phyloP scores from a whole-genome alignment of 495 filamentous ascomycete species.

The Penicillium tannophilum region DNA sequence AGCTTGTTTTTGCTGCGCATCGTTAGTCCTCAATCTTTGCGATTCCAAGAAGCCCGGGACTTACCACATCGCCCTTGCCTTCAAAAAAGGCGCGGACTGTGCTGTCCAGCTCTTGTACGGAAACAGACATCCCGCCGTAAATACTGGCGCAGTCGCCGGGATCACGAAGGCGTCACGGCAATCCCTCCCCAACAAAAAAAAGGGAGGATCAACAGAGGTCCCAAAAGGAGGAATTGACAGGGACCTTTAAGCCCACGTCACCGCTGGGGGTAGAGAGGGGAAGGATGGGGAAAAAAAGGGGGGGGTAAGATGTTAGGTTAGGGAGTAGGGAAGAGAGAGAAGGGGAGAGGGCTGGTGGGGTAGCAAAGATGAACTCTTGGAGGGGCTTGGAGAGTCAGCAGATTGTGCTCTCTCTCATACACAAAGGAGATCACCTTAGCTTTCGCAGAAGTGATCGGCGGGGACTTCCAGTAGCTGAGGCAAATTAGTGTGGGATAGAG shows the following conservation, averaged over 20 bases:
- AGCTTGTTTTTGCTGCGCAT: conserved; percentile 88
- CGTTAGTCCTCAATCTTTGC: conserved; percentile 14
- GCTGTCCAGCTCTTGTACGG: conserved; percentile 90
- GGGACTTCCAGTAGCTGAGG: conserved; percentile 5
- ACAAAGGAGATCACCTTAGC: background rate
- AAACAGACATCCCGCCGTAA: conserved; percentile 60
- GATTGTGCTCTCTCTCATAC: background rate
- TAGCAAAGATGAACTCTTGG: conserved; percentile 27
- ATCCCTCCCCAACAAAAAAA: conserved; percentile 9
- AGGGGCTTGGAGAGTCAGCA: conserved; percentile 25
- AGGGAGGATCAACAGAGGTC: conserved; percentile 4
- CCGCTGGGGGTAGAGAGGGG: conserved; percentile 5
- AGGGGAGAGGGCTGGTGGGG: conserved; percentile 25
- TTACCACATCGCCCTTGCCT: conserved; percentile 86
- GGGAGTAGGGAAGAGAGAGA: conserved; percentile 2
- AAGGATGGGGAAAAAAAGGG: conserved; percentile 14
- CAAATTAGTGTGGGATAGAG: conserved; percentile 10
- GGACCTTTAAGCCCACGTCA: conserved; percentile 4
- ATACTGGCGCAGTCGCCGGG: conserved; percentile 36
- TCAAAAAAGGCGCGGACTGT: conserved; percentile 97
- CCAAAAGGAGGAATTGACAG: conserved; percentile 15
- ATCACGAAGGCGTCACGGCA: conserved; percentile 26
- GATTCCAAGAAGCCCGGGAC: conserved; percentile 21
- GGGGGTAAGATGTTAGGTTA: conserved; percentile 10
- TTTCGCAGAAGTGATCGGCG: conserved; percentile 7